Conservation (phyloP, 2,329 filamentous ascomycete genomes). For the Xylaria sp. region DNA sequence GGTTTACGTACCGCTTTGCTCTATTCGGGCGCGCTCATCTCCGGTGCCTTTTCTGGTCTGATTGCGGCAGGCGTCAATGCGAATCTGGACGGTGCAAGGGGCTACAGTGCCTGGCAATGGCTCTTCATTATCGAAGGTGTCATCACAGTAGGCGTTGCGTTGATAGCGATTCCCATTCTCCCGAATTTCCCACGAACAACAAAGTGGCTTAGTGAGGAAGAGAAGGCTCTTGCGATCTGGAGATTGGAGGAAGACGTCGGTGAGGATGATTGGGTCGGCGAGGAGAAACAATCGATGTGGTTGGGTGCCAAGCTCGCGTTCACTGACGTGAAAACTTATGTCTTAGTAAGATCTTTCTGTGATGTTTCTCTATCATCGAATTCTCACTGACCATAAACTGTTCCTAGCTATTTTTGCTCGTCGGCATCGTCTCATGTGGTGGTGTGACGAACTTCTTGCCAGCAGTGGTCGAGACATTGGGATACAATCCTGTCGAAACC, state of each 20-base stretch:
- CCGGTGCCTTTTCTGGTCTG: conserved; percentile 76
- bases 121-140: conserved; percentile 77
- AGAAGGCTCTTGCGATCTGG: conserved; percentile 67
- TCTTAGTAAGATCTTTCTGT: conserved; percentile 56
- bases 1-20: conserved; percentile 72
- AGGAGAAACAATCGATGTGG: conserved; percentile 65
- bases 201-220: conserved; percentile 65
- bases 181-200: conserved; percentile 74
- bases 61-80: conserved; percentile 72
- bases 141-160: conserved; percentile 70
- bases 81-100: conserved; percentile 68
- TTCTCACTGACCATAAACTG: conserved; percentile 15
- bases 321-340: conserved; percentile 67
- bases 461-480: conserved; percentile 74
- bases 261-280: conserved; percentile 69
- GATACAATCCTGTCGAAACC: conserved; percentile 68
- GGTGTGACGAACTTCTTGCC: conserved; percentile 76
- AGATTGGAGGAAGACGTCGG: conserved; percentile 72
- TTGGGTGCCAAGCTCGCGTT: conserved; percentile 66
- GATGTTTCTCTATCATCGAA: background rate
- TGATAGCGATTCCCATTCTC: conserved; percentile 66
- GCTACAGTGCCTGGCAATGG: conserved; percentile 70
- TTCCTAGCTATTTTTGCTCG: conserved; percentile 61
- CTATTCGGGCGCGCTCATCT: conserved; percentile 75
- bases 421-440: conserved; percentile 65